phyloP scores from a whole-genome alignment of 2,329 filamentous ascomycete genomes.

The Aspergillus neoniger region DNA sequence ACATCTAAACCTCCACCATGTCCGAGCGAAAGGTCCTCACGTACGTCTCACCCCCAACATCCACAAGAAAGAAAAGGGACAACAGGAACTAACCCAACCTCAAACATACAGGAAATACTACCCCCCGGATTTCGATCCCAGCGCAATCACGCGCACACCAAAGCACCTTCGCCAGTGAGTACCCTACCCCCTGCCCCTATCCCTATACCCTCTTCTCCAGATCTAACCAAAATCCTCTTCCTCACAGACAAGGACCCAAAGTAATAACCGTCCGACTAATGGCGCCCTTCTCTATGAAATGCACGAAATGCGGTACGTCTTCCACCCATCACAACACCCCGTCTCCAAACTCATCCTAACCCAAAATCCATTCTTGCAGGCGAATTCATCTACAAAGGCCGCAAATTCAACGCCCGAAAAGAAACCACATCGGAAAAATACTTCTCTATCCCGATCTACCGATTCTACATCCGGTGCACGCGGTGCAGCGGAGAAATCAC shows the following conservation, averaged over 20 bases:
- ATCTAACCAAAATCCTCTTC: neutral
- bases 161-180: slow-evolving; percentile 53
- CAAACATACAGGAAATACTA: slow-evolving; percentile 48
- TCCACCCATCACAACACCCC: no score
- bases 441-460: slow-evolving; percentile 80
- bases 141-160: slow-evolving; percentile 68
- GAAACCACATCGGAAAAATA: slow-evolving; percentile 91
- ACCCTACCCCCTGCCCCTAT: neutral
- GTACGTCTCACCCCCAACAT: neutral
- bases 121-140: slow-evolving; percentile 85
- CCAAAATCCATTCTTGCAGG: no score
- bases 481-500: slow-evolving; percentile 84
- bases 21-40: slow-evolving; percentile 60
- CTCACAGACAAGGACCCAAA: slow-evolving; percentile 64
- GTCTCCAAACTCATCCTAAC: no score
- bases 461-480: slow-evolving; percentile 90
- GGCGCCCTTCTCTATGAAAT: slow-evolving; percentile 83
- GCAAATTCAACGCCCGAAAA: slow-evolving; percentile 95
- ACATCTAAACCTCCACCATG: slow-evolving; percentile 55
- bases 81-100: neutral
- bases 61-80: neutral
- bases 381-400: slow-evolving; percentile 88
- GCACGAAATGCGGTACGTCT: slow-evolving; percentile 50
- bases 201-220: neutral
- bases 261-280: slow-evolving; percentile 87